phyloP scores from a whole-genome alignment of 2,329 filamentous ascomycete genomes.

The Claviceps sp. region DNA sequence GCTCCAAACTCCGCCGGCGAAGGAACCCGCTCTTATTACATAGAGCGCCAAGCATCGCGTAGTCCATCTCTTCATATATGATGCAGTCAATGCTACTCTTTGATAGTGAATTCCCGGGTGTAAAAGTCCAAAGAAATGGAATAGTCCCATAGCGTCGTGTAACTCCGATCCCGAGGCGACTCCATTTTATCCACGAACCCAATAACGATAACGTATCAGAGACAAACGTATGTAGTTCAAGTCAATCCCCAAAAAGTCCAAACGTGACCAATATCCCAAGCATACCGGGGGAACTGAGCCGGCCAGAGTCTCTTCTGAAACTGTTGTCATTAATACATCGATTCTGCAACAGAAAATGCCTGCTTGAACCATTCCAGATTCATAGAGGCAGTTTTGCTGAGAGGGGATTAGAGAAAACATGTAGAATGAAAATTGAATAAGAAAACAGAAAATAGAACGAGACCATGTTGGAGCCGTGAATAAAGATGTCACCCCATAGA shows the following conservation, averaged over 20 bases:
- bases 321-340: constrained; percentile 2
- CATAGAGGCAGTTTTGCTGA: not conserved
- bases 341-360: not conserved
- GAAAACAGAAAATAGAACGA: not conserved
- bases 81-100: constrained; percentile 2
- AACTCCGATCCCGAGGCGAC: not conserved
- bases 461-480: not conserved
- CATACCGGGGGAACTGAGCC: not conserved
- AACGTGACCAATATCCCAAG: not conserved
- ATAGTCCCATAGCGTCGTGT: constrained; percentile 1
- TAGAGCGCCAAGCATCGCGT: not conserved
- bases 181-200: not conserved
- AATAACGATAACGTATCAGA: not conserved
- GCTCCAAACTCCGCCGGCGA: constrained; percentile 5
- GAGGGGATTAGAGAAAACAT: not conserved
- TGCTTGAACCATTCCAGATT: constrained; percentile 2
- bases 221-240: constrained; percentile 1
- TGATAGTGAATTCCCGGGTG: not conserved
- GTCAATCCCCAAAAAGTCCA: not conserved
- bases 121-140: not conserved
- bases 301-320: not conserved
- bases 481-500: not conserved
- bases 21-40: not conserved
- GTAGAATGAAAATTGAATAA: not conserved
- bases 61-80: constrained; percentile 1